Conservation (phyloP, 129 eudicot species). For the Escallonia rubra region DNA sequence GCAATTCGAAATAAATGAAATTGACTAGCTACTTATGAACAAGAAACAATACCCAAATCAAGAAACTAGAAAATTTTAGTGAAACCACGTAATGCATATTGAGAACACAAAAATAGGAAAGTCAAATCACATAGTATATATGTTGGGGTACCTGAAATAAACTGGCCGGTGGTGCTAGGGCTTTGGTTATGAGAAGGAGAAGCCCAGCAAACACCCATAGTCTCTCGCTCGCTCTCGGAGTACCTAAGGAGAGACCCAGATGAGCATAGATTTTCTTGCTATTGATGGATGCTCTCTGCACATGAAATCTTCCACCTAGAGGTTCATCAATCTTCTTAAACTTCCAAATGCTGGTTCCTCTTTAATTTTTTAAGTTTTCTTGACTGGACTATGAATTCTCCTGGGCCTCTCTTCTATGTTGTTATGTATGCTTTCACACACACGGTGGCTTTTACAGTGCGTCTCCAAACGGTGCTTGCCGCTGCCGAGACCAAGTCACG, state of each 20-base stretch:
- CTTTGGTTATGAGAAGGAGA: conserved; percentile 23
- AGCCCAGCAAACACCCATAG: conserved; percentile 40
- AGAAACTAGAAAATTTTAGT: background rate
- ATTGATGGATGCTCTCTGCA: background rate
- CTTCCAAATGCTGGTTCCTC: too few species aligned
- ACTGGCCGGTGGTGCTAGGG: conserved; percentile 18
- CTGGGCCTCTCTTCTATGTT: background rate
- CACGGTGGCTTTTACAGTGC: too few species aligned
- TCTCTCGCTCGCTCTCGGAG: background rate
- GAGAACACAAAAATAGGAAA: background rate
- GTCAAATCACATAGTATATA: background rate
- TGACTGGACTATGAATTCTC: background rate
- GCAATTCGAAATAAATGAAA: background rate
- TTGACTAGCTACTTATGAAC: too few species aligned
- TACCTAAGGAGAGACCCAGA: background rate
- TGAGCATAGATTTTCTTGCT: background rate
- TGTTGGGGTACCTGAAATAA: conserved; percentile 19
- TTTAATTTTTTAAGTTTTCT: background rate
- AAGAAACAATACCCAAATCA: background rate
- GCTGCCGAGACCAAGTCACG: too few species aligned
- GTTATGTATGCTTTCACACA: too few species aligned
- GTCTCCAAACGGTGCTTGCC: too few species aligned
- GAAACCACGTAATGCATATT: background rate
- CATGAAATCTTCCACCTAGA: too few species aligned
- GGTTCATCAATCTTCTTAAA: too few species aligned